Evolutionary conservation across 2,329 filamentous ascomycete species (phyloP), one percentile per base, ranked within the genome.

Genomic region (Sporothrix brasiliensis): DNA sequence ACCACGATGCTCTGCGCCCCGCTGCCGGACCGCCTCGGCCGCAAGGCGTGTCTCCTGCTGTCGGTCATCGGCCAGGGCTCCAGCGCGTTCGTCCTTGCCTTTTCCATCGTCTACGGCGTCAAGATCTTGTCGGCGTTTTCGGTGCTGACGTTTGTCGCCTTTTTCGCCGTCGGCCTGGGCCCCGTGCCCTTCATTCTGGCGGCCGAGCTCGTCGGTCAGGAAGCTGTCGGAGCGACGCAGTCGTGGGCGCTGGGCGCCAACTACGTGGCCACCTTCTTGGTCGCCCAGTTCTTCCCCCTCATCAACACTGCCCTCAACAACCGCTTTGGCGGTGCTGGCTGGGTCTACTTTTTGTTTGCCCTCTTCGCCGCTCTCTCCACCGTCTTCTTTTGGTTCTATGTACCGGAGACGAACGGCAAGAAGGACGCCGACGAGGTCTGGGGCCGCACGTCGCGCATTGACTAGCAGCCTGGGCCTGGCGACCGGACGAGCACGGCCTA

Each of bases 121-220:
- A 91, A 94, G 76, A 81, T 92, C 2, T 81, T 97, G 14, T 96
- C 93, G 0, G 94, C 93, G 0, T 77, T 97, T 0, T 88, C 92
- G 0, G 93, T 96, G 0, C 83, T 97, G 13, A 81, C 91, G 34
- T 99, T 98, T 76, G 95, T 98, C 2, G 90, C 88, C 4, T 93
- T 91, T 77, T 99, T 97, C 75, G 95, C 92, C 0, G 87, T 97
- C 16, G 95, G 95, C 0, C 86, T 99, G 0, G 95, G 95, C 0
- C 95, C 95, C 0, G 92, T 99, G 0, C 95, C 95, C 0, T 99
- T 98, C 79, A 96, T 98, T 74, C 85, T 99, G 61, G 91, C 94
- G 0, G 94, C 92, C 1, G 95, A 98, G 80, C 87, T 98, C 2
- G 95, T 98, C 0, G 91, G 90, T 0, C 90, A 93, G 14, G 93